Base-by-base conservation (phyloP, 331 rosid species). In the Erythrophleum ivorense region DNA sequence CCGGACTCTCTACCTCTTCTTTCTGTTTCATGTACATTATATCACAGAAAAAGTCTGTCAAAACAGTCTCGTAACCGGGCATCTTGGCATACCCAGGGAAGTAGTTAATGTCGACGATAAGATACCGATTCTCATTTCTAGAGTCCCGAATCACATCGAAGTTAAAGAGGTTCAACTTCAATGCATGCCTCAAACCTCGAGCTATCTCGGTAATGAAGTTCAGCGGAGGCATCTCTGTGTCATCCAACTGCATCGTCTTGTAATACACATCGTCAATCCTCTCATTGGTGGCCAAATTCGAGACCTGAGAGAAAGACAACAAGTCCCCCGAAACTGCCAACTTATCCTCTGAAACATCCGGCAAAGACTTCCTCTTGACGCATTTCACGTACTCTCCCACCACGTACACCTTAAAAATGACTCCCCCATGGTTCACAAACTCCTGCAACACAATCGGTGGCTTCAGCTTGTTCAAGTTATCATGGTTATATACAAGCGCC, bases 31-130 rank as follows among this genome's bases (percentile, higher is more conserved):
- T 83, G 64, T 15, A 59, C 90, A 88, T 80, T 19, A 89, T 73
- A 33, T 93, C 98, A 34, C 90, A 88, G 87, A 95, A 91, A 88
- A 95, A 95, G 58, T 95, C 88, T 0, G 98, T 93, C 88, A 95
- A 76, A 50, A 91, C 84, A 21, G 78, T 84, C 88, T 95, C 98
- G 29, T 95, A 95, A 5, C 93, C 91, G 1, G 98, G 98, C 98
- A 95, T 91, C 87, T 95, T 95, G 18, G 98, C 98, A 67, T 93
- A 95, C 65, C 98, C 98, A 9, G 98, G 98, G 82, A 95, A 95
- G 75, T 95, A 95, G 70, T 95, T 95, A 19, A 95, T 95, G 85
- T 95, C 98, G 72, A 95, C 88, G 46, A 95, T 95, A 73, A 95
- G 90, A 64, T 95, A 93, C 24, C 97, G 92, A 43, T 90, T 89